Conservation (phyloP, 768 basidiomycete species). For the Leccinum boreale region DNA sequence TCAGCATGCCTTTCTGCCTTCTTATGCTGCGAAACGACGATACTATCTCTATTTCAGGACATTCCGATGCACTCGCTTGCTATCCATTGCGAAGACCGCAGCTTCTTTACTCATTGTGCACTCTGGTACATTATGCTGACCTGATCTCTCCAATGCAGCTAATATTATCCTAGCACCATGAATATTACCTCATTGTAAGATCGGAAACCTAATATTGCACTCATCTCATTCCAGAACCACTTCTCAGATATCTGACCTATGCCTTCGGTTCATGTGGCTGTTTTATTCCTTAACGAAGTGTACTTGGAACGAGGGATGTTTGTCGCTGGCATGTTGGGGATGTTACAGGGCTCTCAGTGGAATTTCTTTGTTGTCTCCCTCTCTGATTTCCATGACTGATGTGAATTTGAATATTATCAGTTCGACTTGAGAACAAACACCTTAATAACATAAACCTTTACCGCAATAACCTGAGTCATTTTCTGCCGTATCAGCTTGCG, state of each 20-base stretch:
- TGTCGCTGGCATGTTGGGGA: slow-evolving; percentile 68
- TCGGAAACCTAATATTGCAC: too few relatives aligned
- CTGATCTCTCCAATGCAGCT: background rate
- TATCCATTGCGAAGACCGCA: slow-evolving; percentile 70
- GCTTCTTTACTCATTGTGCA: slow-evolving; percentile 63
- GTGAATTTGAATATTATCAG: slow-evolving; percentile 31
- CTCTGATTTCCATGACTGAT: background rate
- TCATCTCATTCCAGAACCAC: too few relatives aligned
- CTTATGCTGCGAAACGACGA: slow-evolving; percentile 28
- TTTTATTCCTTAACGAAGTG: slow-evolving; percentile 50
- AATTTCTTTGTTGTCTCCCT: slow-evolving; percentile 57
- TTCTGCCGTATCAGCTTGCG: background rate
- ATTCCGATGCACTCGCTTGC: slow-evolving; percentile 73
- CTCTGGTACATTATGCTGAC: slow-evolving; percentile 44
- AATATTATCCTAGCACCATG: slow-evolving; percentile 39
- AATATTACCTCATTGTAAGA: too few relatives aligned
- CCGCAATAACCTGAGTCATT: slow-evolving; percentile 69
- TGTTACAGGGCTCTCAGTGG: slow-evolving; percentile 84
- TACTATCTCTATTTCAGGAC: slow-evolving; percentile 47
- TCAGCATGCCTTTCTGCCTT: too few relatives aligned
- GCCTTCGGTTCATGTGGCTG: slow-evolving; percentile 82
- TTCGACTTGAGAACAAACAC: slow-evolving; percentile 88
- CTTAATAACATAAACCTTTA: slow-evolving; percentile 91
- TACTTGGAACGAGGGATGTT: slow-evolving; percentile 58
- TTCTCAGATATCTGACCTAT: slow-evolving; percentile 63